Conservation (phyloP, 1,284 basidiomycete species). For the Microbotryum scabiosae region DNA sequence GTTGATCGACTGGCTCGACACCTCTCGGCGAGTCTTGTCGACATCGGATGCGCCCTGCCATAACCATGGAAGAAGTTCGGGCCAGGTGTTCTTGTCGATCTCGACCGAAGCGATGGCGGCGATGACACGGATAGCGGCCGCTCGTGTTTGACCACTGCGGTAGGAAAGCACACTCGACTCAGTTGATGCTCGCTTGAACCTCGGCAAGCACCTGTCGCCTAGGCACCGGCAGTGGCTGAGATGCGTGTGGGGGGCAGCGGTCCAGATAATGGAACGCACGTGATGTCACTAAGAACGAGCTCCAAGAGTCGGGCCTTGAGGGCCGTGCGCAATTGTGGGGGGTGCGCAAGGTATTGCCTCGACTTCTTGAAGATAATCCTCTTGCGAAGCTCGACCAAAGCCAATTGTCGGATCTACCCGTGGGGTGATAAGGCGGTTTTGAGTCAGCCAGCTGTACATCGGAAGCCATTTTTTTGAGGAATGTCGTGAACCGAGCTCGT, state of each 20-base stretch:
- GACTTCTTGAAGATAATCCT: conserved; percentile 72
- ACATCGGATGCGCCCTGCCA: conserved; percentile 66
- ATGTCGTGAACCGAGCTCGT: too few relatives aligned
- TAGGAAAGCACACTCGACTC: background rate
- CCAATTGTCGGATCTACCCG: conserved; percentile 82
- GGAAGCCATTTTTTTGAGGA: background rate
- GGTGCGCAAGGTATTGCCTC: conserved; percentile 71
- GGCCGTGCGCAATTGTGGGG: conserved; percentile 58
- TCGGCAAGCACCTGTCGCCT: background rate
- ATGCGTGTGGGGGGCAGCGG: background rate
- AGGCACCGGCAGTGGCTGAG: background rate
- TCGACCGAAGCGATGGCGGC: conserved; percentile 89
- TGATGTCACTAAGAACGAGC: conserved; percentile 66
- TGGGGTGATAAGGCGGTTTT: too few relatives aligned
- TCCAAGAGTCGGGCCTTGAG: conserved; percentile 81
- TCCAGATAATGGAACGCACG: conserved; percentile 49
- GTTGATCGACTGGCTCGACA: conserved; percentile 48
- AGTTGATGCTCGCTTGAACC: background rate
- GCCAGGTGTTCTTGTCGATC: conserved; percentile 61
- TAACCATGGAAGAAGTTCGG: conserved; percentile 79
- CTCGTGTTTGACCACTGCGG: conserved; percentile 65
- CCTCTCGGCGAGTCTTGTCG: conserved; percentile 58
- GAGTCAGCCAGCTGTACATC: background rate
- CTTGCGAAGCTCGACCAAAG: conserved; percentile 96
- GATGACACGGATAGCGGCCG: conserved; percentile 78